Evolutionary conservation across 352 stramenopile species (phyloP).

Genomic region (Globisporangium irregulare): DNA sequence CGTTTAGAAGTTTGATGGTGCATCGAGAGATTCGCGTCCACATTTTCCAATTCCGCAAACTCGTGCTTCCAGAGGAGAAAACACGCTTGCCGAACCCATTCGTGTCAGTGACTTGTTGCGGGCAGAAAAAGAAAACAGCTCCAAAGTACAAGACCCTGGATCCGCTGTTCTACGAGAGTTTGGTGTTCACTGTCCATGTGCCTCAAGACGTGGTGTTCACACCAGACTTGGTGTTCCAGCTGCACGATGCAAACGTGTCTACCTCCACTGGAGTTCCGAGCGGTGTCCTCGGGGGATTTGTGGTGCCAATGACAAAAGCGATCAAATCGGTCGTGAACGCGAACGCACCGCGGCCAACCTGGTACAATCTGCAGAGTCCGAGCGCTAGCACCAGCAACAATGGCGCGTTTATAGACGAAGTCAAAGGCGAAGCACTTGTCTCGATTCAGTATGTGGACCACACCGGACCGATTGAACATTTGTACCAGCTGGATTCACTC

Average conservation of each 20-base stretch:
- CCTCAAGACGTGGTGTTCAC: slow-evolving; percentile 53
- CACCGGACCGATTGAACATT: slow-evolving; percentile 24
- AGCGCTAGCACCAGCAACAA: slow-evolving; percentile 17
- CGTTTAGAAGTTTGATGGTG: slow-evolving; percentile 47
- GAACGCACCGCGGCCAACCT: slow-evolving; percentile 45
- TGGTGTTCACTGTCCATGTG: slow-evolving; percentile 54
- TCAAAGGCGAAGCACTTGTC: slow-evolving; percentile 47
- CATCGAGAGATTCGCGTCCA: slow-evolving; percentile 75
- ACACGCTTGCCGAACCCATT: slow-evolving; percentile 68
- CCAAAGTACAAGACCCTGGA: slow-evolving; percentile 53
- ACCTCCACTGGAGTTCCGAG: slow-evolving; percentile 17
- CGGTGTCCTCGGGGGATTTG: slow-evolving; percentile 41
- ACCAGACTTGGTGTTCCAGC: slow-evolving; percentile 67
- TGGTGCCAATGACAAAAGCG: slow-evolving; percentile 42
- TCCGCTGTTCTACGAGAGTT: slow-evolving; percentile 81
- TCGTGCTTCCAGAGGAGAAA: slow-evolving; percentile 43
- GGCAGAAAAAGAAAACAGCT: slow-evolving; percentile 48
- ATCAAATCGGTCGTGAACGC: slow-evolving; percentile 42
- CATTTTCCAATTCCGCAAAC: slow-evolving; percentile 75
- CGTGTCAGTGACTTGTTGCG: slow-evolving; percentile 74
- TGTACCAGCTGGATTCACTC: slow-evolving; percentile 30
- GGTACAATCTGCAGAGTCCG: slow-evolving; percentile 35
- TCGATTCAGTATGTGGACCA: slow-evolving; percentile 70
- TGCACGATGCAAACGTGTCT: slow-evolving; percentile 55
- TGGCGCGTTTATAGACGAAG: slow-evolving; percentile 29